A percentile compares a stretch with the other conserved stretches of the same genome.
phyloP scores from a whole-genome alignment of 2,329 filamentous ascomycete species.

The Huntiella bhutanensis region DNA sequence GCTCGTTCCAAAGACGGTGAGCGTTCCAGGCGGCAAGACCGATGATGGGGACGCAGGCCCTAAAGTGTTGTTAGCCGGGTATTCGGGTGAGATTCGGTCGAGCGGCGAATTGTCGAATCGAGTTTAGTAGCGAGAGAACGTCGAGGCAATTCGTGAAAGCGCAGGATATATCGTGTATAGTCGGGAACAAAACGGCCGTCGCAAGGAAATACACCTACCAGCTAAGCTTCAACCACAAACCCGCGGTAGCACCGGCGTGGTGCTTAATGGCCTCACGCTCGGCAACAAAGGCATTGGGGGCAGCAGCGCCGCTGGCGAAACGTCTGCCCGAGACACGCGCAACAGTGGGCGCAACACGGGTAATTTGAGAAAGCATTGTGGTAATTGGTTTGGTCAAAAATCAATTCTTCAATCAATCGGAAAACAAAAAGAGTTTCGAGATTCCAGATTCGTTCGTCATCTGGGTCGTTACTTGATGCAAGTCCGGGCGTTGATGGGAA shows the following conservation, averaged over 20 bases:
- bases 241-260: slow-evolving; percentile 75
- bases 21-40: slow-evolving; percentile 61
- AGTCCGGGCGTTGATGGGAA: background rate
- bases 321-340: slow-evolving; percentile 51
- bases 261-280: slow-evolving; percentile 82
- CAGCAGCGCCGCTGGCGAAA: slow-evolving; percentile 52
- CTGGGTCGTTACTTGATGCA: too few relatives aligned
- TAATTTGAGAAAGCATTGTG: slow-evolving; percentile 46
- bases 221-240: slow-evolving; percentile 88
- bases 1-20: slow-evolving; percentile 79
- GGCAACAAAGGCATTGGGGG: slow-evolving; percentile 67
- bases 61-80: slow-evolving; percentile 20
- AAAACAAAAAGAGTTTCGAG: slow-evolving; percentile 4
- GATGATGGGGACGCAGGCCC: slow-evolving; percentile 56
- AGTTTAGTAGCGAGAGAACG: background rate
- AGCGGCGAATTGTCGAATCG: background rate
- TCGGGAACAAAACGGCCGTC: background rate
- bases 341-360: slow-evolving; percentile 34
- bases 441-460: background rate
- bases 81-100: background rate
- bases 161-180: background rate
- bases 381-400: slow-evolving; percentile 12
- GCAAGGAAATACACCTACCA: slow-evolving; percentile 36
- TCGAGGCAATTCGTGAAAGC: background rate
- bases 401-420: slow-evolving; percentile 2